Evolutionary conservation across 2,329 filamentous ascomycete genomes (phyloP), one percentile per base, ranked within the genome.

Genomic region (Coniochaeta sp.): DNA sequence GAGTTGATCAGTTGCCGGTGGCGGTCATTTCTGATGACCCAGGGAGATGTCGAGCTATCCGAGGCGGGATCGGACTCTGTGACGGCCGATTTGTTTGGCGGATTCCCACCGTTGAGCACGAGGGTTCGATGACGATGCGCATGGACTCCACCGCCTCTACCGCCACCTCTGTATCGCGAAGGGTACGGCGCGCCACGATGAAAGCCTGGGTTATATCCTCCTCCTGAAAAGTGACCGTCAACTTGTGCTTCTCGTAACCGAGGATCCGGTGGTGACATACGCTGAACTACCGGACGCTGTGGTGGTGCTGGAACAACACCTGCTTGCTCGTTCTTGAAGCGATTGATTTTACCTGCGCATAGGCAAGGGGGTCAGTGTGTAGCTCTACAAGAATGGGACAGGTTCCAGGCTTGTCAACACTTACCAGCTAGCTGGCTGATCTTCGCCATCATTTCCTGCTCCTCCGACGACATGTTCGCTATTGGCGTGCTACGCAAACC

Each of bases 1-100:
- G 88, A 84, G 70, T 93, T 96, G 73, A 96, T 95, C 44, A 96
- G 77, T 72, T 96, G 90, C 70, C 90, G 83, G 70, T 93, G 89
- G 57, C 89, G 88, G 71, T 90, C 89, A 57, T 80, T 88, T 70
- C 87, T 89, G 6, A 86, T 83, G 47, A 95, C 83, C 85, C 89
- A 93, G 3, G 84, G 73, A 19, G 70, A 64, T 43, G 69, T 73
- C 2, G 74, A 72, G 3, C 74, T 68, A 34, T 74, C 73, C 9
- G 73, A 70, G 11, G 73, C 60, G 9, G 72, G 68, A 64, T 65
- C 59, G 64, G 68, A 62, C 63, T 67, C 59, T 66, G 61, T 26
- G 64, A 67, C 63, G 52, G 66, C 66, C 50, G 61, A 47, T 44
- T 60, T 70, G 65, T 58, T 70, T 64, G 63, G 71, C 69, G 59